Evolutionary conservation across 768 basidiomycete species (phyloP).

Genomic region (Thelephora ganbajun): DNA sequence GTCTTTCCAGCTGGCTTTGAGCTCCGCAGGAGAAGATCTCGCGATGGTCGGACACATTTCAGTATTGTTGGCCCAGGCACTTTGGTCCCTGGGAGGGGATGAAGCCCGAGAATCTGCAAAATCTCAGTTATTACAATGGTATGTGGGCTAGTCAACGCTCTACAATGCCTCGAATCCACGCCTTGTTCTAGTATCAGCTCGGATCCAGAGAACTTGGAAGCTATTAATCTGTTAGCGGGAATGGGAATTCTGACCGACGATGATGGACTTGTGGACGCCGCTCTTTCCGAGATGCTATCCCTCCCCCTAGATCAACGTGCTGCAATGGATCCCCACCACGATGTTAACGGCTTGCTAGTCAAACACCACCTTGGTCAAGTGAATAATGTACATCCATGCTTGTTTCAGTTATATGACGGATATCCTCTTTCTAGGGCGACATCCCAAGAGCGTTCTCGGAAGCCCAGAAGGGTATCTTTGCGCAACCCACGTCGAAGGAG

Average conservation of each 20-base stretch:
- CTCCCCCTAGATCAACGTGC: conserved; percentile 53
- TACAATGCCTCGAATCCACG: neutral
- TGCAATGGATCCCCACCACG: conserved; percentile 51
- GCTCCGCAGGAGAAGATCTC: conserved; percentile 32
- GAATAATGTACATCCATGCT: conserved; percentile 8
- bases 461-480: conserved; percentile 41
- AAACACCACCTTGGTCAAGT: conserved; percentile 69
- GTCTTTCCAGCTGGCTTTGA: conserved; percentile 54
- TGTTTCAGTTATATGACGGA: neutral
- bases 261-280: conserved; percentile 70
- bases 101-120: conserved; percentile 72
- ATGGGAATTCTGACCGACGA: conserved; percentile 80
- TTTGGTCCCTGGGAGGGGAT: conserved; percentile 71
- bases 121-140: conserved; percentile 74
- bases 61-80: conserved; percentile 68
- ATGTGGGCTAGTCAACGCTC: conserved; percentile 11
- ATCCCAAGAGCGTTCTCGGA: conserved; percentile 32
- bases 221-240: conserved; percentile 75
- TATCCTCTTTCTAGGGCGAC: conserved; percentile 26
- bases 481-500: conserved; percentile 37
- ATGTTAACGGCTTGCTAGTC: conserved; percentile 59
- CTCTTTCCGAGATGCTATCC: conserved; percentile 65
- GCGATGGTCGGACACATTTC: conserved; percentile 50
- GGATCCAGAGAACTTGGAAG: conserved; percentile 67
- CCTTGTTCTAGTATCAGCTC: conserved; percentile 43